Conservation (phyloP, 331 rosid species). For the Rhamnella rubrinervis region DNA sequence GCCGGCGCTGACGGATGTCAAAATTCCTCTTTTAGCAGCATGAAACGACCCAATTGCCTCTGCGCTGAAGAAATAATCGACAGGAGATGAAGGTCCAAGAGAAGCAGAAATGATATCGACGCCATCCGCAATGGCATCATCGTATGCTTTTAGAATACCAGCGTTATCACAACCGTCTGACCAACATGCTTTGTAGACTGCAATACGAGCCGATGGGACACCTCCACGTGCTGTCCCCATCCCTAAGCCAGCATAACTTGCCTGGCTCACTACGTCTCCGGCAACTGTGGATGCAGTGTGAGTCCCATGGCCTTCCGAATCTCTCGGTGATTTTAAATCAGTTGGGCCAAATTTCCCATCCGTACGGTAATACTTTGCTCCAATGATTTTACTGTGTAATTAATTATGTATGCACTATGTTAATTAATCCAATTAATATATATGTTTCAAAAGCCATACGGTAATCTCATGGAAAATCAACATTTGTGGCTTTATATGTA, state of each 20-base stretch:
- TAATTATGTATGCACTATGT: too few species aligned
- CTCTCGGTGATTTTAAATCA: conserved; percentile 24
- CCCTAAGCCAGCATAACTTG: conserved; percentile 19
- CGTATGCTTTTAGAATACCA: too few species aligned
- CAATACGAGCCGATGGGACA: conserved; percentile 30
- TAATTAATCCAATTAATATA: too few species aligned
- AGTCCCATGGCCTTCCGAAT: conserved; percentile 29
- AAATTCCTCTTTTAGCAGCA: too few species aligned
- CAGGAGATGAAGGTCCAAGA: neutral
- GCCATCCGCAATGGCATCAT: conserved; percentile 54
- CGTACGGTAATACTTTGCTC: conserved; percentile 29
- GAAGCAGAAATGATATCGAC: conserved; percentile 53
- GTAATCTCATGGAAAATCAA: too few species aligned
- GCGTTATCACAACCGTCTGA: too few species aligned
- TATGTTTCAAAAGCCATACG: too few species aligned
- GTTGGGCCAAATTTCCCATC: neutral
- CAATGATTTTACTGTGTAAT: conserved; percentile 28
- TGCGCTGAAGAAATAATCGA: too few species aligned
- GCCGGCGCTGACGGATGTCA: too few species aligned
- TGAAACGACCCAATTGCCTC: too few species aligned
- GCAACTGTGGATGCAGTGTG: conserved; percentile 30
- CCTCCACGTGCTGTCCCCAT: conserved; percentile 33
- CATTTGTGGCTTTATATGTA: too few species aligned
- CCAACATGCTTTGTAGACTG: conserved; percentile 61
- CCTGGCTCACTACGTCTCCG: conserved; percentile 11